Conservation (phyloP, 768 basidiomycete species). For the Albatrellus ellisii region DNA sequence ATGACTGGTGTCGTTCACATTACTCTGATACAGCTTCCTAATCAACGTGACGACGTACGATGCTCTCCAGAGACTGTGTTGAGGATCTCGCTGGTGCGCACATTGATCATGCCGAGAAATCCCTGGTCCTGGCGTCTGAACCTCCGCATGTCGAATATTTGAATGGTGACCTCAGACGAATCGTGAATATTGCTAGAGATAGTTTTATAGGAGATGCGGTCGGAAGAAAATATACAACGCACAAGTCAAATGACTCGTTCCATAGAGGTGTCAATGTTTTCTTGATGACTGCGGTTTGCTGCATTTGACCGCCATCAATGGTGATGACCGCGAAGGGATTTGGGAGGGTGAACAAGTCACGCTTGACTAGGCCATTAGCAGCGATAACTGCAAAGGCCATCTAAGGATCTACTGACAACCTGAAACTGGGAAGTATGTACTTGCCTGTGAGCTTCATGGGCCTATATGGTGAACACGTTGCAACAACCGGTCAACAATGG, state of each 20-base stretch:
- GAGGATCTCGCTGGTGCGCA: constrained; percentile 27
- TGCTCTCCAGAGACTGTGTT: constrained; percentile 24
- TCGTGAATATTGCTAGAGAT: constrained; percentile 48
- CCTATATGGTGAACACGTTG: too few relatives aligned
- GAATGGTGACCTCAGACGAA: constrained; percentile 66
- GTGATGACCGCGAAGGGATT: constrained; percentile 86
- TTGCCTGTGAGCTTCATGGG: too few relatives aligned
- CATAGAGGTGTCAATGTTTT: constrained; percentile 61
- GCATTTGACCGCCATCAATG: constrained; percentile 67
- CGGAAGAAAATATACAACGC: constrained; percentile 19
- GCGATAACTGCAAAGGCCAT: constrained; percentile 58
- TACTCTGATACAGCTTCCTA: background rate
- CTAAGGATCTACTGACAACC: too few relatives aligned
- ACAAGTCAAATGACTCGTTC: constrained; percentile 85
- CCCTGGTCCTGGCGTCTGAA: constrained; percentile 82
- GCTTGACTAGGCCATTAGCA: constrained; percentile 61
- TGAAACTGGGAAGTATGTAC: too few relatives aligned
- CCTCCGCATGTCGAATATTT: constrained; percentile 85
- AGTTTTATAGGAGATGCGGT: constrained; percentile 2
- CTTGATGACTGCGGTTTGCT: constrained; percentile 61
- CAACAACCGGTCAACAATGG: too few relatives aligned
- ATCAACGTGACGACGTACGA: constrained; percentile 3
- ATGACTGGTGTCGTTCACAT: constrained; percentile 33
- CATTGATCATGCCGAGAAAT: constrained; percentile 35
- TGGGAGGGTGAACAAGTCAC: constrained; percentile 69